Evolutionary conservation across 1,139 yeast species (phyloP).

Genomic region (Pichia sp.): DNA sequence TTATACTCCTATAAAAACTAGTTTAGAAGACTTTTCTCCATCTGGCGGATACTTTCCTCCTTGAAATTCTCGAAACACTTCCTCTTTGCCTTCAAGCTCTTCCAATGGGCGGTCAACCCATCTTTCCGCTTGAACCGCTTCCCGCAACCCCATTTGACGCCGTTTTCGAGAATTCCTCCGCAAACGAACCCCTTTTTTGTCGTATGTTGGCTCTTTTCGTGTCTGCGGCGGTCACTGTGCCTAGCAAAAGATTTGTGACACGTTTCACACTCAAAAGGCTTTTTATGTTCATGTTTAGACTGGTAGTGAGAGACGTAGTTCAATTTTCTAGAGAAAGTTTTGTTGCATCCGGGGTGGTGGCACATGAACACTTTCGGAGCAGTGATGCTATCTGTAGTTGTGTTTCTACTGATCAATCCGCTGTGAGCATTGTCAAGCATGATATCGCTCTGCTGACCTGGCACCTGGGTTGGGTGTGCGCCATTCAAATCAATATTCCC

Average conservation of each 20-base stretch:
- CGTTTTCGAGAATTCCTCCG: conserved; percentile 29
- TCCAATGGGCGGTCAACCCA: conserved; percentile 34
- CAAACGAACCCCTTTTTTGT: conserved; percentile 25
- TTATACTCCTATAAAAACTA: not conserved
- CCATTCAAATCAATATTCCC: conserved; percentile 59
- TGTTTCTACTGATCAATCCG: not conserved
- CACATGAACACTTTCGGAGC: conserved; percentile 54
- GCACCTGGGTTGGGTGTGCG: not conserved
- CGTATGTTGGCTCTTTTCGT: conserved; percentile 32
- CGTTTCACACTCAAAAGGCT: conserved; percentile 30
- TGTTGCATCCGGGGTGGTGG: conserved; percentile 40
- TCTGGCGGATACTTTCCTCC: conserved; percentile 3
- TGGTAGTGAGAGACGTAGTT: conserved; percentile 32
- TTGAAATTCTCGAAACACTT: conserved; percentile 27
- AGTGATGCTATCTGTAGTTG: not conserved
- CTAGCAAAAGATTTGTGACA: conserved; percentile 32
- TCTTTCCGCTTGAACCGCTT: conserved; percentile 33
- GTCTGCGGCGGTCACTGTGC: conserved; percentile 32
- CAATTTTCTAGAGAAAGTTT: conserved; percentile 31
- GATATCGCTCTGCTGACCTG: not conserved
- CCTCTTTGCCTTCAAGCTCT: conserved; percentile 31
- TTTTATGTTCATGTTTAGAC: conserved; percentile 32
- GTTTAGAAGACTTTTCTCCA: not conserved
- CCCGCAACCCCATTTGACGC: conserved; percentile 33
- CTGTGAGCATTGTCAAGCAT: not conserved